phyloP scores from a whole-genome alignment of 2,329 filamentous ascomycete genomes.

The Leptographium lundbergii region DNA sequence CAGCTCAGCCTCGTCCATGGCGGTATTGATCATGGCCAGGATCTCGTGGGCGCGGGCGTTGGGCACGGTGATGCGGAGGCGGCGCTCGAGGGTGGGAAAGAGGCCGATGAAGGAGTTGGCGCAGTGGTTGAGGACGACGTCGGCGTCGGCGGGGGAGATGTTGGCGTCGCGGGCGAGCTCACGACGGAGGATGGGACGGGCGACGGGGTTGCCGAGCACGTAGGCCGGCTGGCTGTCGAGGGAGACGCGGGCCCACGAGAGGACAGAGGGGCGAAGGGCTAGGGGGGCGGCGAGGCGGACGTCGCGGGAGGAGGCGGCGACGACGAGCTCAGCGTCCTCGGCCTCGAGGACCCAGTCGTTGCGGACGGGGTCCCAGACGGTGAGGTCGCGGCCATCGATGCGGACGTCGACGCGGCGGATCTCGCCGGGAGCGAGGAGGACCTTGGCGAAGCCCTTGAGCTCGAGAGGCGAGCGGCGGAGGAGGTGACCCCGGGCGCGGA shows the following conservation, averaged over 20 bases:
- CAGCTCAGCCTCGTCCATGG: conserved; percentile 1
- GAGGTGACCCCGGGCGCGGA: not conserved
- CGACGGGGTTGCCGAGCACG: not conserved
- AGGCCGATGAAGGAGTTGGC: conserved; percentile 1
- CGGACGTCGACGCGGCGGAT: not conserved
- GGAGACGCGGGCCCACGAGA: not conserved
- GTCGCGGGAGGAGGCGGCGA: not conserved
- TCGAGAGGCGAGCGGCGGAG: not conserved
- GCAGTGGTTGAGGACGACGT: not conserved
- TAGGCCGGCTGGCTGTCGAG: conserved; percentile 2
- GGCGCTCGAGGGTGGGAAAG: conserved; percentile 3
- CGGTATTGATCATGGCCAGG: not conserved
- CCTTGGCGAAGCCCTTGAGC: conserved; percentile 4
- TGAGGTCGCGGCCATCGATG: not conserved
- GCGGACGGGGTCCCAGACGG: conserved; percentile 2
- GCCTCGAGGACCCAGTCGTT: not conserved
- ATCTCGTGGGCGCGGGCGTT: not conserved
- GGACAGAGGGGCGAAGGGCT: not conserved
- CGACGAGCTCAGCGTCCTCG: not conserved
- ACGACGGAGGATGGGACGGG: not conserved
- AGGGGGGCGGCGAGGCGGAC: not conserved
- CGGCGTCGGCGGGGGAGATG: not conserved
- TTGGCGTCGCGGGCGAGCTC: not conserved
- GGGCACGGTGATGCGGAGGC: conserved; percentile 1
- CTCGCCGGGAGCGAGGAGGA: not conserved